phyloP scores from a whole-genome alignment of 108 stramenopile species.

The Aurantiochytrium sp. region DNA sequence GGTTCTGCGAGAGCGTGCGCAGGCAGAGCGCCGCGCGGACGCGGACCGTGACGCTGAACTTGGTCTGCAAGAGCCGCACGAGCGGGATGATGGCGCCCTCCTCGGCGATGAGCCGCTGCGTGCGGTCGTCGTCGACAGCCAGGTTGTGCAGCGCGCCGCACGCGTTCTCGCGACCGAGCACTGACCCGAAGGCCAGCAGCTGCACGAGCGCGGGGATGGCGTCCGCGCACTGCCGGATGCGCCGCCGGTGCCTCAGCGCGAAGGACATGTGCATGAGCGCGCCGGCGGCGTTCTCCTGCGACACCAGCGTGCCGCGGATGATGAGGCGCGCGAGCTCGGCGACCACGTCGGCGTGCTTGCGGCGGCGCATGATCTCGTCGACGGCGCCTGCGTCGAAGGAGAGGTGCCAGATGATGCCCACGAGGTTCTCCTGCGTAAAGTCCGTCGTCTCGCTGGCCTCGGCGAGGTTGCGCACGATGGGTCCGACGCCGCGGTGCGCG shows the following conservation, averaged over 20 bases:
- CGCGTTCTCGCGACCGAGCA: background rate
- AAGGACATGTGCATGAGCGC: slow-evolving; percentile 1
- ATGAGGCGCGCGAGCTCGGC: background rate
- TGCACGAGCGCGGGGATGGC: slow-evolving; percentile 25
- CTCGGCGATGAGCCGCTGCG: background rate
- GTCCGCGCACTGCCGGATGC: background rate
- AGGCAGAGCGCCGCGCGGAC: background rate
- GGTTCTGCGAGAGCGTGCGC: background rate
- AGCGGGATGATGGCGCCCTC: background rate
- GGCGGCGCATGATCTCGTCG: background rate
- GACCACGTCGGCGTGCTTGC: background rate
- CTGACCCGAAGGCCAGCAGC: background rate
- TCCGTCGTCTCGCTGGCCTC: background rate
- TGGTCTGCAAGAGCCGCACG: background rate
- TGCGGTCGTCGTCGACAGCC: background rate
- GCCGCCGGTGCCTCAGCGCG: background rate
- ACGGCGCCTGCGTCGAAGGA: background rate
- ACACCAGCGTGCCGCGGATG: background rate
- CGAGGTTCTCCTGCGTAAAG: slow-evolving; percentile 15
- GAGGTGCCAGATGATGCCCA: background rate
- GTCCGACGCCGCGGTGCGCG: background rate
- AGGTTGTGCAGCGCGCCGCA: background rate
- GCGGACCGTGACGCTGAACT: background rate
- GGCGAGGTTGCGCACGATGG: background rate
- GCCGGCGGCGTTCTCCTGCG: slow-evolving; percentile 26